Conservation (phyloP, 371 early-diverging fungal genomes). For the Mortierella sp. region DNA sequence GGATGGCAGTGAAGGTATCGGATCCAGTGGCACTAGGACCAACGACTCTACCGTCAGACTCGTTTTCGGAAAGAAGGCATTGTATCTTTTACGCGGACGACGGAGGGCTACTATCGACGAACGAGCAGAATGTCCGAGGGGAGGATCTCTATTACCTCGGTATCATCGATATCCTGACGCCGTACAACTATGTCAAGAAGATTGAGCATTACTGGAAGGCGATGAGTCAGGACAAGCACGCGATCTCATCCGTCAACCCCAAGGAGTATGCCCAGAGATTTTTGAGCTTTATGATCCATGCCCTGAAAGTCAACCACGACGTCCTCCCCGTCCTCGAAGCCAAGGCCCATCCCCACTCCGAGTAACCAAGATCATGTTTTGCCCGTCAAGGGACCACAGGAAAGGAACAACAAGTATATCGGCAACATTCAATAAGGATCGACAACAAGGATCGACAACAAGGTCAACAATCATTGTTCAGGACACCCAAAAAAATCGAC, state of each 20-base stretch:
- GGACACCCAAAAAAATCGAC: not conserved
- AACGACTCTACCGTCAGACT: slow-evolving; percentile 64
- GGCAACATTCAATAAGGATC: not conserved
- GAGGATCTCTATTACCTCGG: slow-evolving; percentile 91
- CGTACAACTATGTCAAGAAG: slow-evolving; percentile 88
- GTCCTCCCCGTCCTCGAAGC: slow-evolving; percentile 27
- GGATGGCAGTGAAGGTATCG: slow-evolving; percentile 74
- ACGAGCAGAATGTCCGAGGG: slow-evolving; percentile 71
- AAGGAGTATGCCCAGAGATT: slow-evolving; percentile 87
- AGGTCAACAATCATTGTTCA: not conserved
- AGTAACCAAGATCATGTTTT: slow-evolving; percentile 14
- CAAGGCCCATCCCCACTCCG: slow-evolving; percentile 54
- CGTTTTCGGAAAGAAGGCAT: slow-evolving; percentile 66
- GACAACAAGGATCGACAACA: not conserved
- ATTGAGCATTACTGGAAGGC: slow-evolving; percentile 90
- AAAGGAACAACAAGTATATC: not conserved
- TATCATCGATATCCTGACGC: slow-evolving; percentile 96
- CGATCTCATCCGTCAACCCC: slow-evolving; percentile 93
- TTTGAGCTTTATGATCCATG: slow-evolving; percentile 80
- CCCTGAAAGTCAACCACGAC: slow-evolving; percentile 51
- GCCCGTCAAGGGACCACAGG: not conserved
- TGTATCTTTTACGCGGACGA: slow-evolving; percentile 91
- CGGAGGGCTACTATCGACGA: slow-evolving; percentile 90
- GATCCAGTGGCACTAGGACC: slow-evolving; percentile 76
- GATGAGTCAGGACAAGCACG: slow-evolving; percentile 77